Evolutionary conservation across 2,329 filamentous ascomycete genomes (phyloP).

Genomic region (Fusarium illudens): DNA sequence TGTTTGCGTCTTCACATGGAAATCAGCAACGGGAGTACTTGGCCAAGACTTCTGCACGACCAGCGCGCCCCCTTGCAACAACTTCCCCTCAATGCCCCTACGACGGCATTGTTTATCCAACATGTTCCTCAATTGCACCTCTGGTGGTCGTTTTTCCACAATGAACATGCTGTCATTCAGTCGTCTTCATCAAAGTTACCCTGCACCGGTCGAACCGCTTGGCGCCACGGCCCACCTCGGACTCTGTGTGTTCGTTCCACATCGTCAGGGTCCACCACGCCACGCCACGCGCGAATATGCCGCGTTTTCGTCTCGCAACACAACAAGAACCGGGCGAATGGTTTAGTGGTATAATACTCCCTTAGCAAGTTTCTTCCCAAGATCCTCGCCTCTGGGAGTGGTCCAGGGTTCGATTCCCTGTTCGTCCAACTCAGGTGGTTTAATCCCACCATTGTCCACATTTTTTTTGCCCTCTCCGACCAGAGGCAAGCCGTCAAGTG

Average conservation of each 20-base stretch:
- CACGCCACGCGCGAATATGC: conserved; percentile 7
- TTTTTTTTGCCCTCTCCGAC: background rate
- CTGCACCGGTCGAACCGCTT: background rate
- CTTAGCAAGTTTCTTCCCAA: conserved; percentile 32
- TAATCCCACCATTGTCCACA: conserved; percentile 7
- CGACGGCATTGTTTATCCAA: background rate
- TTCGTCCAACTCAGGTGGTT: conserved; percentile 36
- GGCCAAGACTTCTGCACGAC: background rate
- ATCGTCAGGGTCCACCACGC: background rate
- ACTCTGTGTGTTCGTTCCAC: background rate
- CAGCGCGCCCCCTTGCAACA: background rate
- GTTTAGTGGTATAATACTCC: conserved; percentile 44
- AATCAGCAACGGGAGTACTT: background rate
- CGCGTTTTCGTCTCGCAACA: background rate
- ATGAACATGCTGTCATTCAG: background rate
- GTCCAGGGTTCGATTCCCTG: conserved; percentile 41
- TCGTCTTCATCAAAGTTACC: background rate
- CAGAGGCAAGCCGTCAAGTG: background rate
- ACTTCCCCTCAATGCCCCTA: background rate
- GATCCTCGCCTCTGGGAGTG: conserved; percentile 16
- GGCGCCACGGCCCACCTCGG: background rate
- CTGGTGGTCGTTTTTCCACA: background rate
- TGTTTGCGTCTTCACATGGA: conserved; percentile 26
- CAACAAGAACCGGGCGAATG: conserved; percentile 37
- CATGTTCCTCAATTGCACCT: background rate